Evolutionary conservation across 208 protist genomes (phyloP), one percentile per base, ranked within the genome.

Genomic region (Naegleria fowleri): DNA sequence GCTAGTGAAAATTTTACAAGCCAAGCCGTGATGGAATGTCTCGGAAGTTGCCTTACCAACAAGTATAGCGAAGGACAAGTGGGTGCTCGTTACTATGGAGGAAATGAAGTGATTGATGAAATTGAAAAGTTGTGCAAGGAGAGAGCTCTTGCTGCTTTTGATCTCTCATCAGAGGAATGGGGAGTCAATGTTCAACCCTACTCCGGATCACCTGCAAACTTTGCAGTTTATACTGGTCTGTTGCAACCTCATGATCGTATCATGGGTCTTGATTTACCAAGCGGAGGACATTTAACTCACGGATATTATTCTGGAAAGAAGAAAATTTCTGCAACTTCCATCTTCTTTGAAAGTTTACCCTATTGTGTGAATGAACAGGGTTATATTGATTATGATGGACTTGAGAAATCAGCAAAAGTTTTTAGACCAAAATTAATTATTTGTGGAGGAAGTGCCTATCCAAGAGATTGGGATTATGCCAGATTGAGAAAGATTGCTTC

Each of bases 121-220:
- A 94, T 99, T 36, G 99, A 99, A 94, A 91, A 93, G 39, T 92
- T 99, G 19, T 97, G 96, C 91, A 95, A 96, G 84, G 90, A 96
- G 55, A 96, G 99, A 86, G 97, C 98, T 41, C 94, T 99, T 0
- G 84, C 95, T 36, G 97, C 97, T 75, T 99, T 99, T 93, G 75
- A 93, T 40, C 92, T 99, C 0, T 94, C 99, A 90, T 92, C 94
- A 2, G 93, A 94, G 41, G 92, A 98, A 93, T 99, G 99, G 99
- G 98, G 97, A 59, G 98, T 99, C 25, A 99, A 99, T 92, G 99
- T 99, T 75, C 99, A 99, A 96, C 98, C 99, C 52, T 99, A 99
- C 93, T 99, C 97, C 84, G 99, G 99, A 36, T 98, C 96, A 7
- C 95, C 98, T 11, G 98, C 98, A 52, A 99, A 99, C 96, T 98